Evolutionary conservation across 306 rosid species (phyloP), one percentile per base, ranked within the genome.

Genomic region (Albizia julibrissin): DNA sequence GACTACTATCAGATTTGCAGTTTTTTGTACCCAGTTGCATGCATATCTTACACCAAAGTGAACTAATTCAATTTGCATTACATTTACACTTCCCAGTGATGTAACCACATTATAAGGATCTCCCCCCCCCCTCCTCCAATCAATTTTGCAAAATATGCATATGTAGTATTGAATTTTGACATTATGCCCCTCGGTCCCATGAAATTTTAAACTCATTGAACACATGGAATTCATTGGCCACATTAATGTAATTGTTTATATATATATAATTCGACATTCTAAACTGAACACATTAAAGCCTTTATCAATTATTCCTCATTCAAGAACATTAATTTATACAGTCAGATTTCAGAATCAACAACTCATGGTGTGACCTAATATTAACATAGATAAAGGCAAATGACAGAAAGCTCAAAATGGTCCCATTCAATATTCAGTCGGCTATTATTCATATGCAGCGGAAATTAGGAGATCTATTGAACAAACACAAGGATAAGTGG

Each of bases 1-100:
- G 44, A 73, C 78, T 34, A 56, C 78, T 64, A 49, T 80, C 58
- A 26, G 29, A 52, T 74, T 69, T 61, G 80, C 74, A 80, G 21
- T 75, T 76, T 40, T 79, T 71, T 69, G 80, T 22, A 70, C 68
- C 56, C 72, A 52, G 82, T 58, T 42, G 47, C 68, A 69, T 70
- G 77, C 74, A 76, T 71, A 65, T 76, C 72, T 67, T 62, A 42
- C 49, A 14, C 31, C 27, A 79, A 75, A 54, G 44, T 37, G 42
- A 75, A 22, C 31, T 21, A 75, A 75, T 56, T 39, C 69, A 58
- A 54, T 54, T 58, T 56, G 8, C 69, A 6, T 4, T 37, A 56
- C 22, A 13, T 34, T 54, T 37, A n/a, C 22, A 19, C 56, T 19
- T 40, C 77, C 15, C 54, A 29, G 37, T 22, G 59, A 24, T 21